phyloP scores from a whole-genome alignment of 176 grass and related monocot genomes.

The Saccharum officinarum region DNA sequence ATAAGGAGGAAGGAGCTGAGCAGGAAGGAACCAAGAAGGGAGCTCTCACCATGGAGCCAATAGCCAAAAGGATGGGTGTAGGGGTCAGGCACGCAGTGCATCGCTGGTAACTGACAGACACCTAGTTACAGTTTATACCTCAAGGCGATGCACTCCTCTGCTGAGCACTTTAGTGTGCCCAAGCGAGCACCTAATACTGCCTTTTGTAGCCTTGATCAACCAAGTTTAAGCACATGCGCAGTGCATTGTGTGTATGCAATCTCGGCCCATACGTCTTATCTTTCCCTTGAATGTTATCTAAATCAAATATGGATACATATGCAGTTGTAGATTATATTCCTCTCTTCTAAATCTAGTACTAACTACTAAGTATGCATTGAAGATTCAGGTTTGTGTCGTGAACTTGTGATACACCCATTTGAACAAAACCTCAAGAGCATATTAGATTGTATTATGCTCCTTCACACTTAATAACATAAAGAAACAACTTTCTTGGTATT shows the following conservation, averaged over 20 bases:
- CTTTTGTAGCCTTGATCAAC: not conserved
- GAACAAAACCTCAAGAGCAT: not conserved
- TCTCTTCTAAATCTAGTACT: not conserved
- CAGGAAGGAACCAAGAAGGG: too few species aligned
- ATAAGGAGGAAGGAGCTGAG: too few species aligned
- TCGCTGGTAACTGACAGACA: too few species aligned
- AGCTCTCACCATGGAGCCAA: too few species aligned
- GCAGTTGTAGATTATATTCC: not conserved
- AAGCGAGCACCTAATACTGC: not conserved
- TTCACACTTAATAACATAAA: not conserved
- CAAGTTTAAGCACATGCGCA: not conserved
- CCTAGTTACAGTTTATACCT: too few species aligned
- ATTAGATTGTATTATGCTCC: not conserved
- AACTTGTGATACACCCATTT: not conserved
- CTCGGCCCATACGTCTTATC: not conserved
- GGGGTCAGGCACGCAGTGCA: too few species aligned
- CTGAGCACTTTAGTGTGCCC: too few species aligned
- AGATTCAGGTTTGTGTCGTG: not conserved
- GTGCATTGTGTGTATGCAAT: not conserved
- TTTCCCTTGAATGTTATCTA: not conserved
- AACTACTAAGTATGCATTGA: not conserved
- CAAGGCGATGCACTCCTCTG: too few species aligned
- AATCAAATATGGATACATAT: not conserved
- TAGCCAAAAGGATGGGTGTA: too few species aligned
- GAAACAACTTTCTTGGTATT: too few species aligned